A percentile compares a stretch with the other conserved stretches of the same genome.
Conservation (phyloP, 78 protist genomes). For the Creolimax fragrantissima region DNA sequence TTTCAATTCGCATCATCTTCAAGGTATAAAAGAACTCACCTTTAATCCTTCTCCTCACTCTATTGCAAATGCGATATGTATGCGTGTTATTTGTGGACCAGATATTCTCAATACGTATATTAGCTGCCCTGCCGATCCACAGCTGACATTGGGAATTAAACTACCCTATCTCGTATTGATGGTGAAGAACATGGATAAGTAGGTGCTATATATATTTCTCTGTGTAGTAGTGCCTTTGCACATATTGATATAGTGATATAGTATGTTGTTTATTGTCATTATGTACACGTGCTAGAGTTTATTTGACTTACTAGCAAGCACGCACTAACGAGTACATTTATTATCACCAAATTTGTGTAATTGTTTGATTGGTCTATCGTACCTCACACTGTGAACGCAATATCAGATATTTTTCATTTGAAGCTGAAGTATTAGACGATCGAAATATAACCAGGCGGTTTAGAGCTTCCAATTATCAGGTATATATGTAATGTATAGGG, state of each 20-base stretch:
- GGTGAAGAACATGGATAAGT: conserved; percentile 84
- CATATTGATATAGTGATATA: neutral
- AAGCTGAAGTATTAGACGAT: conserved; percentile 91
- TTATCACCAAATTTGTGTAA: neutral
- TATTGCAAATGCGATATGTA: no score
- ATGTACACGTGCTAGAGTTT: neutral
- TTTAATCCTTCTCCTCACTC: no score
- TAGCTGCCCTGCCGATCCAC: conserved; percentile 74
- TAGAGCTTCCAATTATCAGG: conserved; percentile 90
- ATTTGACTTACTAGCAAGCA: no score
- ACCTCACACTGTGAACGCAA: neutral
- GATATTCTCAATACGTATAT: conserved; percentile 44
- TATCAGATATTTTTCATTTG: conserved; percentile 81
- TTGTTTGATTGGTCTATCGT: neutral
- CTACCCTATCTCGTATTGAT: conserved; percentile 88
- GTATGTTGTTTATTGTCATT: neutral
- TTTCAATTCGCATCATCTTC: no score
- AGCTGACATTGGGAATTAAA: conserved; percentile 87
- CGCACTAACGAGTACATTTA: no score
- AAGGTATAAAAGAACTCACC: no score
- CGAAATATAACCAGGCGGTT: conserved; percentile 77
- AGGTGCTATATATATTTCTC: neutral
- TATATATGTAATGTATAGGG: neutral
- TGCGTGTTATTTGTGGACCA: no score
- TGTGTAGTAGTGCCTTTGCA: neutral